phyloP scores from a whole-genome alignment of 2,329 filamentous ascomycete genomes.

The Nigrospora sphaerica region DNA sequence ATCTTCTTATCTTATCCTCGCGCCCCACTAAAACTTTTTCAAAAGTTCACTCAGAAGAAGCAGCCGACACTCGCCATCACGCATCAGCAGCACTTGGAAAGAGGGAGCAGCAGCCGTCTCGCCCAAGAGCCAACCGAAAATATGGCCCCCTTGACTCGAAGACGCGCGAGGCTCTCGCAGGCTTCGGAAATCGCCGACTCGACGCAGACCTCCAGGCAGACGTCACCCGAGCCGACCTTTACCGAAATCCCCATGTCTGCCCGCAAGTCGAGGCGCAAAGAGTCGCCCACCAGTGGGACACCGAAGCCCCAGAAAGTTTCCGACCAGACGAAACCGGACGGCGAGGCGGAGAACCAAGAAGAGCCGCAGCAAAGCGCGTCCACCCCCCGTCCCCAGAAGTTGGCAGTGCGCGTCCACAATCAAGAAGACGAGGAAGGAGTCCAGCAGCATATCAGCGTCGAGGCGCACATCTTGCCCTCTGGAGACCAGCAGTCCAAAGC shows the following conservation, averaged over 20 bases:
- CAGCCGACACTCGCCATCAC: neutral
- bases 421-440: neutral
- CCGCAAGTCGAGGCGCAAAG: too few relatives aligned
- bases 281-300: too few relatives aligned
- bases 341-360: neutral
- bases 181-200: neutral
- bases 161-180: conserved; percentile 9
- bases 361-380: neutral
- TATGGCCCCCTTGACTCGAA: conserved; percentile 19
- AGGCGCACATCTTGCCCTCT: conserved; percentile 14
- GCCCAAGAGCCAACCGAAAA: neutral
- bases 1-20: neutral
- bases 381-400: conserved; percentile 12
- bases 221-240: neutral
- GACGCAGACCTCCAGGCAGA: neutral
- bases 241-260: too few relatives aligned
- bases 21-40: conserved; percentile 1
- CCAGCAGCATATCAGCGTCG: conserved; percentile 9
- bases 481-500: conserved; percentile 9
- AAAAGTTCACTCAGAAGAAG: neutral
- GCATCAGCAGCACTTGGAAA: neutral
- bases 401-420: conserved; percentile 15
- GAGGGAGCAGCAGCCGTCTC: neutral
- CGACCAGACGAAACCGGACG: neutral
- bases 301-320: too few relatives aligned